Evolutionary conservation across 768 basidiomycete genomes (phyloP).

Genomic region (Leccinum uliginosum): DNA sequence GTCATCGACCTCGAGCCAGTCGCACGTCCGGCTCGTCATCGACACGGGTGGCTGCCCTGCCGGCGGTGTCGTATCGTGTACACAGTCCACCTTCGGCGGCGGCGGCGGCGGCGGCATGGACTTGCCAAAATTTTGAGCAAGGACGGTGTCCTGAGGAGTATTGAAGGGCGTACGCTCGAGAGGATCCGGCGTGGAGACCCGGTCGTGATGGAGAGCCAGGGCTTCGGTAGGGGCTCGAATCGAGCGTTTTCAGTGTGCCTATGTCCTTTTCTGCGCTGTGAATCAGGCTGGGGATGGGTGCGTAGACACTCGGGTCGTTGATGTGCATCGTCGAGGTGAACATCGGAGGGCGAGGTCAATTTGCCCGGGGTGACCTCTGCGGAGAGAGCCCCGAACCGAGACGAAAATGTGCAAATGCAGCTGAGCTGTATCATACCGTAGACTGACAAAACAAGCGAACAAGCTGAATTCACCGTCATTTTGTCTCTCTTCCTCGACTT

Average conservation of each 20-base stretch:
- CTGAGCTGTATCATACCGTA: neutral
- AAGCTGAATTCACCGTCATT: conserved; percentile 2
- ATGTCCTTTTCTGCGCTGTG: conserved; percentile 12
- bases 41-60: too few relatives aligned
- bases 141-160: conserved; percentile 61
- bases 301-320: conserved; percentile 23
- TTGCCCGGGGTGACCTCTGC: conserved; percentile 3
- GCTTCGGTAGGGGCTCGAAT: conserved; percentile 6
- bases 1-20: too few relatives aligned
- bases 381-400: too few relatives aligned
- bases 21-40: too few relatives aligned
- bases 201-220: neutral
- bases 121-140: conserved; percentile 40
- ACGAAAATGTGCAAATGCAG: too few relatives aligned
- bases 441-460: conserved; percentile 27
- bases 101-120: neutral
- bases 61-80: neutral
- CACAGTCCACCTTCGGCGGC: neutral
- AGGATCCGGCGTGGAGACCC: neutral
- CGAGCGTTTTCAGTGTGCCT: conserved; percentile 7
- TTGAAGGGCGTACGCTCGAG: conserved; percentile 11
- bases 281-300: conserved; percentile 14
- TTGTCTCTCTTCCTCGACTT: conserved; percentile 7
- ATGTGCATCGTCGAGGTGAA: conserved; percentile 23
- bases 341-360: conserved; percentile 16